Conservation (phyloP, 108 stramenopile genomes). For the Nannochloropsis salina region DNA sequence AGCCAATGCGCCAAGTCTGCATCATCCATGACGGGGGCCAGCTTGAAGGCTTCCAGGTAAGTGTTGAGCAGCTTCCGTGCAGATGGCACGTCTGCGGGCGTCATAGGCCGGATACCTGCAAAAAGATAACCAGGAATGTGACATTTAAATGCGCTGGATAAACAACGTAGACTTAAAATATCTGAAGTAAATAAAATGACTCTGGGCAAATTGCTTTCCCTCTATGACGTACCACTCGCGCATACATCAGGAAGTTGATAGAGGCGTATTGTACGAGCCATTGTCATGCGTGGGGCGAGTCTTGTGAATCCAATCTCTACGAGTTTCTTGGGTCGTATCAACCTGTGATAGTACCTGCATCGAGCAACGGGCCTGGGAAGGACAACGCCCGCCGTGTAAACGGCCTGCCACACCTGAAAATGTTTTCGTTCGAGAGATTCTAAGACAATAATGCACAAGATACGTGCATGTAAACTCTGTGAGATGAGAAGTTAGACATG, state of each 20-base stretch:
- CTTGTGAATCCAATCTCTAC: constrained; percentile 86
- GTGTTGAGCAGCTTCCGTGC: constrained; percentile 65
- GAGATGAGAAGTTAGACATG: no score
- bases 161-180: no score
- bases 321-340: constrained; percentile 88
- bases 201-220: no score
- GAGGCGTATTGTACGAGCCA: constrained; percentile 74
- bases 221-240: neutral
- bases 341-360: constrained; percentile 89
- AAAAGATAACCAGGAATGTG: neutral
- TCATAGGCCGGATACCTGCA: constrained; percentile 63
- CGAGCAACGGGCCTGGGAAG: constrained; percentile 84
- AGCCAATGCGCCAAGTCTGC: constrained; percentile 94
- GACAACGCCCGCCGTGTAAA: constrained; percentile 95
- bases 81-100: constrained; percentile 65
- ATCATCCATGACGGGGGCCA: constrained; percentile 67
- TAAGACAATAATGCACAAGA: neutral
- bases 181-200: no score
- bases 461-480: neutral
- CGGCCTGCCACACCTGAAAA: constrained; percentile 74
- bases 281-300: constrained; percentile 76
- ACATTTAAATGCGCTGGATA: no score
- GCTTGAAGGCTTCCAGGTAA: constrained; percentile 71
- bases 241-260: constrained; percentile 69
- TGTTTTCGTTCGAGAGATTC: constrained; percentile 49